Evolutionary conservation across 2,329 filamentous ascomycete species (phyloP), one percentile per base, ranked within the genome.

Genomic region (Ophiostoma angusticollis): DNA sequence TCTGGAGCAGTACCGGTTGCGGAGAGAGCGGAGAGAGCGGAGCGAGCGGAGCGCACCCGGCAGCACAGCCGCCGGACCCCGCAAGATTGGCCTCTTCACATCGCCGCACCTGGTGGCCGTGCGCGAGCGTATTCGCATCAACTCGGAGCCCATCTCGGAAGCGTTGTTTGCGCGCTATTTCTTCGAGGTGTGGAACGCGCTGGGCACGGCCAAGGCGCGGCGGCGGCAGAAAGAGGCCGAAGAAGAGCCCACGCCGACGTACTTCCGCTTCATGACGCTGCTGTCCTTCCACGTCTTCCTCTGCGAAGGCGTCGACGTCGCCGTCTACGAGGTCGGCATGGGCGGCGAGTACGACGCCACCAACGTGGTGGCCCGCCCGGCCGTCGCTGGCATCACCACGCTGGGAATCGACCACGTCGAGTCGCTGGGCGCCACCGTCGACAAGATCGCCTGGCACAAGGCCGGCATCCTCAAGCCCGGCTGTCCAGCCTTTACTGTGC

Each of bases 271-370:
- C 54, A 58, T 98, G 53, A 95, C 89, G 0, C 67, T 98, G 27
- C 72, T 95, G 63, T 87, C 87, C 2, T 74, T 93, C 51, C 86
- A 93, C 52, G 71, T 79, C 2, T 98, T 93, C 50, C 53, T 93
- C 19, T 58, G 68, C 34, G 80, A 91, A 55, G 78, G 80, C 1
- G 78, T 95, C 0, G 68, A 78, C 46, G 76, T 76, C 14, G 87
- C 85, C 0, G 76, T 96, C 9, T 70, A 96, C 24, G 91, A 98
- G 60, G 93, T 85, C 52, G 91, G 91, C 1, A 93, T 96, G 46
- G 91, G 91, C 13, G 91, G 87, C 35, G 49, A 45, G 36, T 49
- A 49, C 43, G 49, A 51, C 54, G 81, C 82, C 21, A 98, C 91
- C 9, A 96, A 96, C 53, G 72, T 96, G 17, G 59, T 98, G 6